phyloP scores from a whole-genome alignment of 1,139 yeast genomes.

The Zygosaccharomyces pseudobailii region DNA sequence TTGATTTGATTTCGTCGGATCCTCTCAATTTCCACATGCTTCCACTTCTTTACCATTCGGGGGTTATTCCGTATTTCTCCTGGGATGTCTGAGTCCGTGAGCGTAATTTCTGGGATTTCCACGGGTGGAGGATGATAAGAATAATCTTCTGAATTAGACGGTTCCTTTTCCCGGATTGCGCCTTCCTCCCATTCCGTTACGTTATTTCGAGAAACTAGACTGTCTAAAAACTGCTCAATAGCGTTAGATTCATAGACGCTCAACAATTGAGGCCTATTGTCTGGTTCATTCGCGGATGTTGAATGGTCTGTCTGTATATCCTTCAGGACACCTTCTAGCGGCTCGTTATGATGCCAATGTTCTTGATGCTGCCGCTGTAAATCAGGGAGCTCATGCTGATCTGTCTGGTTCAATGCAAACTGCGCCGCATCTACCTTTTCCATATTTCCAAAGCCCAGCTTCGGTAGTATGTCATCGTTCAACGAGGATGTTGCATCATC shows the following conservation, averaged over 20 bases:
- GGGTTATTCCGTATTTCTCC: conserved; percentile 18
- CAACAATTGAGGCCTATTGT: conserved; percentile 19
- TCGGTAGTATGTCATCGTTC: conserved; percentile 7
- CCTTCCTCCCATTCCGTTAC: conserved; percentile 1
- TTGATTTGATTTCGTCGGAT: conserved; percentile 31
- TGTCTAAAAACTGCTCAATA: conserved; percentile 32
- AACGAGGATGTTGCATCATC: conserved; percentile 7
- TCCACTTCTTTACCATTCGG: conserved; percentile 29
- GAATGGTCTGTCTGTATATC: neutral
- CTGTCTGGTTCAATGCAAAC: conserved; percentile 3
- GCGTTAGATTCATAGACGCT: conserved; percentile 33
- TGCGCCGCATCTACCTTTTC: conserved; percentile 3
- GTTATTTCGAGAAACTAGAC: conserved; percentile 17
- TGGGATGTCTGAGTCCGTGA: conserved; percentile 26
- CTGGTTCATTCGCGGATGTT: neutral
- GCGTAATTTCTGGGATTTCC: conserved; percentile 26
- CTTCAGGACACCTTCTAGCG: neutral
- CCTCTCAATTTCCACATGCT: conserved; percentile 33
- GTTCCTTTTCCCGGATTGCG: neutral
- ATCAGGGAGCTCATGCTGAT: neutral
- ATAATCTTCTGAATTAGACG: neutral
- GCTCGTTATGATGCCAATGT: neutral
- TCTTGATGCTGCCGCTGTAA: neutral
- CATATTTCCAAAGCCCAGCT: conserved; percentile 5
- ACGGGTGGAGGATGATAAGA: conserved; percentile 9